These are phyloP conservation scores for Phytophthora cryptogea DNA, from an alignment of 352 stramenopile species.

Conservation along the genomic window DNA sequence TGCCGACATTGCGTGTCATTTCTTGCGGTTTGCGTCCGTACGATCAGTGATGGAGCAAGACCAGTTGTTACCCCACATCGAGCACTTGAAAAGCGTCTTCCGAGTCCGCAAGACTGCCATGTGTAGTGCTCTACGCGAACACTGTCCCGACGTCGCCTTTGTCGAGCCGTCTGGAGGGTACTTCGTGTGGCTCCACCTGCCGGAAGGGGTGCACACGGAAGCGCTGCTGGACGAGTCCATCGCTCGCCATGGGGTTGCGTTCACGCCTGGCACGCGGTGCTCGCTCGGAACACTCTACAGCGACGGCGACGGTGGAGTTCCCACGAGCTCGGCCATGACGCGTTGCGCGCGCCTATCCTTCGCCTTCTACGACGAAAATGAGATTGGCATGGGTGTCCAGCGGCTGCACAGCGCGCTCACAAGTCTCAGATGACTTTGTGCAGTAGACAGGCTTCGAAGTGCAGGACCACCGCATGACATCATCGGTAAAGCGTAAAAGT, in stretches of 20 bases:
- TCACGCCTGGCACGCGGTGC: constrained; percentile 75
- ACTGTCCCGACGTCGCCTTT: constrained; percentile 57
- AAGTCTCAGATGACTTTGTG: constrained; percentile 25
- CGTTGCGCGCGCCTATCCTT: constrained; percentile 73
- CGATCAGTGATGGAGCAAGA: constrained; percentile 59
- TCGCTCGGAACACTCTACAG: constrained; percentile 38
- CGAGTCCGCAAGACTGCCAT: constrained; percentile 47
- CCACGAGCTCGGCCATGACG: constrained; percentile 36
- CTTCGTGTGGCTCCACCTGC: constrained; percentile 84
- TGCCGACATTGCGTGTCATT: constrained; percentile 11
- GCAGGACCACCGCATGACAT: constrained; percentile 21
- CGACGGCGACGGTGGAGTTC: constrained; percentile 25
- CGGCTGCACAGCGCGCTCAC: constrained; percentile 49
- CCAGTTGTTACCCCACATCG: constrained; percentile 55
- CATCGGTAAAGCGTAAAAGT: constrained; percentile 16
- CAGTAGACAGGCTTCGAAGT: constrained; percentile 3
- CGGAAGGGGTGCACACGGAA: constrained; percentile 46
- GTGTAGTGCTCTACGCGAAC: constrained; percentile 47
- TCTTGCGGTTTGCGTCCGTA: constrained; percentile 25
- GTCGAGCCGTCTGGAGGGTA: constrained; percentile 75
- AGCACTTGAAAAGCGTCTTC: constrained; percentile 49
- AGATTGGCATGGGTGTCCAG: constrained; percentile 67
- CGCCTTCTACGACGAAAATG: constrained; percentile 79
- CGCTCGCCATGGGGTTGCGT: constrained; percentile 63
- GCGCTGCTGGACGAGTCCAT: constrained; percentile 54